Percentiles rank a stretch among this genome's conserved stretches.
Evolutionary conservation across 257 asterid genomes (phyloP).

Genomic region (Solanum ossicruentum): DNA sequence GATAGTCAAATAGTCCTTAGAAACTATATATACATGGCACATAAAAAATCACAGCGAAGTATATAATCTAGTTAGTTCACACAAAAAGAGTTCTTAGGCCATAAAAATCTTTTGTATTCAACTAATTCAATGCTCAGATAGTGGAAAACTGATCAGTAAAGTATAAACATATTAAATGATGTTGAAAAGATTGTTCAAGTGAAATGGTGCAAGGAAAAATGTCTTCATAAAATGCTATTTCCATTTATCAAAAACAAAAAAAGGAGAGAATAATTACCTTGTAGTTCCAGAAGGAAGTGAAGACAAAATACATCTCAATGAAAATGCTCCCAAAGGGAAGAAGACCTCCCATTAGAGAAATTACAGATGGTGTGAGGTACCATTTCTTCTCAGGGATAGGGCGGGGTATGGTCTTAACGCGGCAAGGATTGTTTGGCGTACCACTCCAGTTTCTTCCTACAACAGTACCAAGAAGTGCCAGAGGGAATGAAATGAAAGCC

Average conservation of each 20-base stretch:
- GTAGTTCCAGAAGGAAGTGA: constrained; percentile 93
- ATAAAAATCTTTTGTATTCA: neutral
- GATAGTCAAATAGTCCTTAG: neutral
- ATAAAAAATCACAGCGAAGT: neutral
- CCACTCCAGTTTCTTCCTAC: constrained; percentile 83
- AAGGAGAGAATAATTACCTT: constrained; percentile 29
- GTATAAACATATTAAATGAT: neutral
- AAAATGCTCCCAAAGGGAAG: constrained; percentile 86
- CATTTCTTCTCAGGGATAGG: constrained; percentile 82
- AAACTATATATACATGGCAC: neutral
- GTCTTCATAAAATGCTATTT: neutral
- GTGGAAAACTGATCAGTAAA: neutral
- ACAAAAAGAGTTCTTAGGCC: neutral
- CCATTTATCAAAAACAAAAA: neutral
- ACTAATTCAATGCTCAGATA: neutral
- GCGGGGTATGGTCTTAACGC: constrained; percentile 85
- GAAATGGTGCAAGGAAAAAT: neutral
- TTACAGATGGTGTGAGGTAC: constrained; percentile 62
- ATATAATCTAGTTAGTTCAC: neutral
- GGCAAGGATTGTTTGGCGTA: constrained; percentile 75
- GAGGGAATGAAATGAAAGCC: constrained; percentile 76
- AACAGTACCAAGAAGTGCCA: constrained; percentile 81
- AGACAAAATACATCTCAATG: constrained; percentile 80
- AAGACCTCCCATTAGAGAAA: constrained; percentile 81
- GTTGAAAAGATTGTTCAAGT: neutral